Evolutionary conservation across 495 filamentous ascomycete species (phyloP).

Genomic region (Penicillium bovifimosum): DNA sequence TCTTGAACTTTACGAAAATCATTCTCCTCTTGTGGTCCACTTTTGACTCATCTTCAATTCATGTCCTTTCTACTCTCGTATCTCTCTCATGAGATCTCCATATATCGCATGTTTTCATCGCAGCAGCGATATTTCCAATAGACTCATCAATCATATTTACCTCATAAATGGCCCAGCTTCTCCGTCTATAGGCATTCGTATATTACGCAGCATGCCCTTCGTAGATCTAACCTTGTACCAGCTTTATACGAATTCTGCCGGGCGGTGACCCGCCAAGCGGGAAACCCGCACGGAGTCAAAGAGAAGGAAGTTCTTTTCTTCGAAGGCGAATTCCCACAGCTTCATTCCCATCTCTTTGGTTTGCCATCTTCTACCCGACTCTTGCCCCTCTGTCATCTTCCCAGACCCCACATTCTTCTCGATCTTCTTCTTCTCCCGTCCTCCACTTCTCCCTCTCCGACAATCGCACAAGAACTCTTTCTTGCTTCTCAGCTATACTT

Average conservation of each 20-base stretch:
- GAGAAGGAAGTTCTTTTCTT: constrained; percentile 28
- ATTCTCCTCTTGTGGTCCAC: neutral
- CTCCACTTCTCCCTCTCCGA: neutral
- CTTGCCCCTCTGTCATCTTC: constrained; percentile 3
- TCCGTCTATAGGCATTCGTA: too few relatives aligned
- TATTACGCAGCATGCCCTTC: too few relatives aligned
- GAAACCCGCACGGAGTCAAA: constrained; percentile 30
- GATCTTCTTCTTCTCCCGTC: constrained; percentile 8
- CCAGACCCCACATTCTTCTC: constrained; percentile 8
- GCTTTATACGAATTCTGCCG: constrained; percentile 18
- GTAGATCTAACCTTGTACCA: neutral
- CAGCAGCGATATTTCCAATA: too few relatives aligned
- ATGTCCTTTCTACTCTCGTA: too few relatives aligned
- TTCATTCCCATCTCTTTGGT: constrained; percentile 21
- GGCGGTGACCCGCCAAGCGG: constrained; percentile 26
- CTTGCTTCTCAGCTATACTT: constrained; percentile 20
- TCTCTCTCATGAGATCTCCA: too few relatives aligned
- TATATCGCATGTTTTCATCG: too few relatives aligned
- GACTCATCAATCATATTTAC: too few relatives aligned
- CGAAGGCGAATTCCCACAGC: constrained; percentile 28
- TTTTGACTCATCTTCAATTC: neutral
- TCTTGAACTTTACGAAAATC: constrained; percentile 2
- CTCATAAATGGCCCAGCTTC: too few relatives aligned
- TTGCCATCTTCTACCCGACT: constrained; percentile 8
- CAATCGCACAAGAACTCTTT: constrained; percentile 32